Percentiles rank a stretch among this genome's conserved stretches.
Conservation (phyloP, 2,329 filamentous ascomycete species). For the Epichloe aotearoae region DNA sequence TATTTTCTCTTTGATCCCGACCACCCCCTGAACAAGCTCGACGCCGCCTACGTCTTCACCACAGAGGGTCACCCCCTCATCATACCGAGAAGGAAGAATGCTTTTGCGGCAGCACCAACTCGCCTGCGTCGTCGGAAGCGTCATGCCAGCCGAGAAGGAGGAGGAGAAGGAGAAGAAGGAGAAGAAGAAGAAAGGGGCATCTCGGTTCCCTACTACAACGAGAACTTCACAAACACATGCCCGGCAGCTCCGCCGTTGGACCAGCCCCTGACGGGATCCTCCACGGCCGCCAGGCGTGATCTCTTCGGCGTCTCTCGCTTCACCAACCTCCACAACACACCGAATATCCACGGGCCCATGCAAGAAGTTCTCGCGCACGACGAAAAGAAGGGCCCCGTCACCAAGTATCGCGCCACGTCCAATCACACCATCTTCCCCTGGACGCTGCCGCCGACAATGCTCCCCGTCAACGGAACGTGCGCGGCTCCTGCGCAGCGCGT, state of each 20-base stretch:
- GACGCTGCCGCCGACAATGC: conserved; percentile 67
- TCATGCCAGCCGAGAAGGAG: neutral
- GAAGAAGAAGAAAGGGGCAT: conserved; percentile 2
- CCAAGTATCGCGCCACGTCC: conserved; percentile 37
- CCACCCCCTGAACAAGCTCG: conserved; percentile 83
- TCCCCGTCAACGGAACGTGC: conserved; percentile 68
- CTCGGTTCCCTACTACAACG: conserved; percentile 25
- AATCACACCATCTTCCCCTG: conserved; percentile 87
- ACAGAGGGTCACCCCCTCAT: conserved; percentile 92
- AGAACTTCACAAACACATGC: conserved; percentile 47
- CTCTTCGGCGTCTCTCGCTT: conserved; percentile 82
- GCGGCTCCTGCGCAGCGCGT: conserved; percentile 55
- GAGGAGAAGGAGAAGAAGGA: neutral
- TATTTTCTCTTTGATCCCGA: conserved; percentile 78
- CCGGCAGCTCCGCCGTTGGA: conserved; percentile 42
- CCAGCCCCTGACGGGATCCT: conserved; percentile 60
- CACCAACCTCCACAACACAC: conserved; percentile 67
- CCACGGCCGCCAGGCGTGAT: conserved; percentile 65
- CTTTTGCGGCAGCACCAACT: neutral
- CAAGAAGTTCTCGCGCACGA: conserved; percentile 29
- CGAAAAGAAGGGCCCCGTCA: conserved; percentile 26
- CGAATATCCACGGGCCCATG: conserved; percentile 42
- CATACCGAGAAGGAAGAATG: conserved; percentile 41
- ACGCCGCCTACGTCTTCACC: conserved; percentile 82
- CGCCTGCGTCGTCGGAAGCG: conserved; percentile 3